A percentile compares a stretch with the other conserved stretches of the same genome.
Conservation (phyloP, 2,329 filamentous ascomycete species). For the Ophiocordyceps polyrhachis-furcata region DNA sequence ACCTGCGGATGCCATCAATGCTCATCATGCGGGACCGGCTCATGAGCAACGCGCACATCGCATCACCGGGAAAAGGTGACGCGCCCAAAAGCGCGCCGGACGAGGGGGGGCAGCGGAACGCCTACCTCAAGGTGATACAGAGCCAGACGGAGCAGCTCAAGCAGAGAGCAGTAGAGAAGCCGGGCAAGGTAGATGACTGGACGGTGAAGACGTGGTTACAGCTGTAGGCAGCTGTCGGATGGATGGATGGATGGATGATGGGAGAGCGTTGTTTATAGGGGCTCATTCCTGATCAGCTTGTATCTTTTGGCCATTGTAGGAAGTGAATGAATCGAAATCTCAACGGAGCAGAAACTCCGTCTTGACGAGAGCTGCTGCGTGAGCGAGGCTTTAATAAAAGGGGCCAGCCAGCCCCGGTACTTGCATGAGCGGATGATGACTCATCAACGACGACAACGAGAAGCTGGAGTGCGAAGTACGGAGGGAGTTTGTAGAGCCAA, state of each 20-base stretch:
- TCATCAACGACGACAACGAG: no score
- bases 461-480: no score
- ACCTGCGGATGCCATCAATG: slow-evolving; percentile 41
- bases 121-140: slow-evolving; percentile 2
- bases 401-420: no score
- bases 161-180: slow-evolving; percentile 3
- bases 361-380: no score
- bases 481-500: no score
- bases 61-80: neutral
- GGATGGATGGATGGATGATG: no score
- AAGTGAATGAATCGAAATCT: no score
- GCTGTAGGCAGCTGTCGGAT: neutral
- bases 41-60: slow-evolving; percentile 1
- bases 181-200: slow-evolving; percentile 4
- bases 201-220: slow-evolving; percentile 4
- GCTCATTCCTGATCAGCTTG: neutral
- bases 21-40: slow-evolving; percentile 30
- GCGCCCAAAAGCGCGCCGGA: neutral
- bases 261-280: neutral
- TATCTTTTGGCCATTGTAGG: no score
- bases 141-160: slow-evolving; percentile 4
- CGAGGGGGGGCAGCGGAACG: neutral
- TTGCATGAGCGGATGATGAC: no score
- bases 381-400: no score
- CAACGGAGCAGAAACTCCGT: no score